Evolutionary conservation across 352 stramenopile species (phyloP).

Genomic region (Phytophthora sp.): DNA sequence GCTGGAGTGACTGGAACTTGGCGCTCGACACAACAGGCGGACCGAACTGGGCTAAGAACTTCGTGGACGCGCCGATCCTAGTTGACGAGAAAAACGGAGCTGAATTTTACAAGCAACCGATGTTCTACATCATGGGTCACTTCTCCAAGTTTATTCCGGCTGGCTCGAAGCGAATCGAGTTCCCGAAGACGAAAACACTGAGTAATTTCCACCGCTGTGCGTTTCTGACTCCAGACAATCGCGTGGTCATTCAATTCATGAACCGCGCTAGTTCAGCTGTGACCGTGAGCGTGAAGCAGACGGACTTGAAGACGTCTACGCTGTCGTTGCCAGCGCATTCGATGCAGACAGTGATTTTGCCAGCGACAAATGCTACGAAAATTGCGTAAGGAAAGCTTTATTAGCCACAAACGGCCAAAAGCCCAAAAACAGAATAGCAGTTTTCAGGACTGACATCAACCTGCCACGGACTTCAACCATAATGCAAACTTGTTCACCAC

Average conservation of each 20-base stretch:
- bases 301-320: constrained; percentile 25
- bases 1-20: constrained; percentile 92
- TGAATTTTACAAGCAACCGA: constrained; percentile 86
- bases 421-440: background rate
- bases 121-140: constrained; percentile 84
- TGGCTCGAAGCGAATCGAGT: constrained; percentile 44
- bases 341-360: constrained; percentile 29
- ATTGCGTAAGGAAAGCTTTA: constrained; percentile 9
- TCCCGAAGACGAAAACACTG: constrained; percentile 38
- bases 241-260: constrained; percentile 44
- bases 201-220: constrained; percentile 40
- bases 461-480: constrained; percentile 4
- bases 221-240: constrained; percentile 49
- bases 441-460: too few species aligned
- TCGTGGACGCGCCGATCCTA: constrained; percentile 77
- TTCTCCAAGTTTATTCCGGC: constrained; percentile 69
- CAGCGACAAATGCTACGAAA: constrained; percentile 10
- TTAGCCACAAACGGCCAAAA: background rate
- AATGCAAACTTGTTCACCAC: constrained; percentile 8
- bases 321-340: constrained; percentile 14
- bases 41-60: constrained; percentile 75
- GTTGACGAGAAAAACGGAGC: constrained; percentile 50
- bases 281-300: constrained; percentile 39
- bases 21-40: constrained; percentile 70
- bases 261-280: constrained; percentile 42